Evolutionary conservation across 192 early-diverging fungal species (phyloP).

Genomic region (Entomortierella parvispora): DNA sequence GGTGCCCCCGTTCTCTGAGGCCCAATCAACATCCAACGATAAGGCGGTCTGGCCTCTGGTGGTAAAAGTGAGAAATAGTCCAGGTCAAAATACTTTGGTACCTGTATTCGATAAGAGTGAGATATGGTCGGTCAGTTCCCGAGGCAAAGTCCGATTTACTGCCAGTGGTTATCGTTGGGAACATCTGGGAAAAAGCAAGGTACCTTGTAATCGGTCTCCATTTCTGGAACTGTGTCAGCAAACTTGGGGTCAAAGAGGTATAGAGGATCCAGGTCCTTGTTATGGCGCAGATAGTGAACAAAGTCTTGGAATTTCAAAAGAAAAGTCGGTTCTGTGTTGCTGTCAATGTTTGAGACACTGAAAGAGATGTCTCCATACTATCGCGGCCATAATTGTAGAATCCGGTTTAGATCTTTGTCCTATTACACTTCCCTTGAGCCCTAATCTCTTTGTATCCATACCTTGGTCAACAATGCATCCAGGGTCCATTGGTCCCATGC

Average conservation of each 20-base stretch:
- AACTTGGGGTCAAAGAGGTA: conserved; percentile 60
- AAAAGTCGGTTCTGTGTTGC: conserved; percentile 31
- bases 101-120: no score
- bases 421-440: neutral
- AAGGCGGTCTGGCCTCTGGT: conserved; percentile 41
- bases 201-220: conserved; percentile 53
- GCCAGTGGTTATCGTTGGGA: no score
- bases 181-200: no score
- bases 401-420: neutral
- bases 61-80: conserved; percentile 53
- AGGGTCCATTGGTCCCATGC: conserved; percentile 55
- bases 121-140: no score
- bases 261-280: conserved; percentile 54
- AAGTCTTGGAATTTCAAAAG: conserved; percentile 42
- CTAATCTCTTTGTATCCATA: neutral
- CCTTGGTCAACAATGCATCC: conserved; percentile 34
- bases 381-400: neutral
- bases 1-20: conserved; percentile 56
- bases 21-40: conserved; percentile 59
- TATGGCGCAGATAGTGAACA: conserved; percentile 39
- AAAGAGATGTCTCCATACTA: conserved; percentile 50
- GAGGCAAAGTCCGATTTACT: no score
- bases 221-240: conserved; percentile 40
- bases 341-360: conserved; percentile 48
- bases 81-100: conserved; percentile 52